Base-by-base conservation (phyloP, 768 basidiomycete genomes). In the Mycena rosella region DNA sequence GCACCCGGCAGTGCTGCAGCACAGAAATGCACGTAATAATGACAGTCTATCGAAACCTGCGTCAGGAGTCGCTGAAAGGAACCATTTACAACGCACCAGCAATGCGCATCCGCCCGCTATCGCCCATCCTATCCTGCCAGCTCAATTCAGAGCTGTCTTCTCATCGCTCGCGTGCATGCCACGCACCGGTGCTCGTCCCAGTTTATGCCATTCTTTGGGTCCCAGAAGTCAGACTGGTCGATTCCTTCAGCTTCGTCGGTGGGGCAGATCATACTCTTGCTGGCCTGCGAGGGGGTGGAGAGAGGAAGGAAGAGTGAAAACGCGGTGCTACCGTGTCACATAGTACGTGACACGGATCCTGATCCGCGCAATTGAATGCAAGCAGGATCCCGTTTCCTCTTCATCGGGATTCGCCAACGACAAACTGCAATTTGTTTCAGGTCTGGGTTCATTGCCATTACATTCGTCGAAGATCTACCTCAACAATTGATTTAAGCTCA, bases 101-200 rank as follows among this genome's bases (percentile, higher is more conserved):
- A 78, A 75, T 3, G 92, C 79, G 71, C 88, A 90, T 18, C 80
- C 84, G 29, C 92, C 92, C 18, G 91, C 86, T 61, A 93, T 82
- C 13, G 89, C 83, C 92, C 92, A 93, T 55, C 92, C 92, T 75
- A 92, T 88, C 71, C 87, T 82, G 78, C 90, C 89, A 17, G 78
- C 72, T 27, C 10, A 4, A 29, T 60, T 59, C 49, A 58, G 36
- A 30, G 24, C 29, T 29, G 40, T 10, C 15, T 9, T n/a, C 3
- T 20, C 29, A 49, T 18, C n/a, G 47, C 38, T 2, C 29, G 14
- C 26, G 32, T 24, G 40, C 24, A n/a, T 18, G 17, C 34, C 30
- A 48, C 68, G 45, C 55, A 70, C 69, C 69, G 64, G 30, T 71
- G 69, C 27, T 58, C 42, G 67, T 87, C 85, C 90, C 89, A 91